Base-by-base conservation (phyloP, 2,329 filamentous ascomycete genomes). In the Colletotrichum sp. region DNA sequence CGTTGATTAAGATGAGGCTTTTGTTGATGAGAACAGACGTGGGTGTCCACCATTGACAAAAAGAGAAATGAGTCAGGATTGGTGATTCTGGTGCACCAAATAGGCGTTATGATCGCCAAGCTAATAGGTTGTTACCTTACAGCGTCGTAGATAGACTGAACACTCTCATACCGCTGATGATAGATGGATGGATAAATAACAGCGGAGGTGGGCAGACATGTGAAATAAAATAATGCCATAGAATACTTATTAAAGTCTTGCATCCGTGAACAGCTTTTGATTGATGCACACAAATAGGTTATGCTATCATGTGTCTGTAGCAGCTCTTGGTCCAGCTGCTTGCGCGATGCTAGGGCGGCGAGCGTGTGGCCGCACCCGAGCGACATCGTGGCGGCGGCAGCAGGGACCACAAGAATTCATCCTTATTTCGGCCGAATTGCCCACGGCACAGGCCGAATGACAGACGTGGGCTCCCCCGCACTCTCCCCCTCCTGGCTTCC, bases 381-480 rank as follows among this genome's bases (percentile, higher is more conserved):
- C n/a, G 43, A 22, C 6, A 22, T 52, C 10, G 43, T 52, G 43
- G 43, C n/a, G n/a, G 2, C 43, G 43, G n/a, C 6, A 13, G 22
- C 43, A 52, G 43, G 43, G 43, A 52, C 22, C 43, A 8, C 0
- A 1, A 22, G n/a, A 52, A 8, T 22, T 12, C n/a, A 25, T 18
- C 27, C n/a, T n/a, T 22, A 64, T 65, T 27, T 73, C 70, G 34
- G 43, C 65, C 64, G 70, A 68, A 69, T 55, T 34, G 67, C 12
- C 22, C 39, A 73, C 43, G 70, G 73, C 28, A 16, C 18, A 73
- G 28, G 3, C 64, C 62, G 65, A 58, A 28, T 61, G 70, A 55
- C 48, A 69, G 32, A 25, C 48, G 28, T 28, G 64, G 65, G 8
- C 27, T 67, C 65, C 70, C 69, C 65, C 70, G 58, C 70, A 74